phyloP scores from a whole-genome alignment of 1,284 basidiomycete genomes.

The Cerrena zonata region DNA sequence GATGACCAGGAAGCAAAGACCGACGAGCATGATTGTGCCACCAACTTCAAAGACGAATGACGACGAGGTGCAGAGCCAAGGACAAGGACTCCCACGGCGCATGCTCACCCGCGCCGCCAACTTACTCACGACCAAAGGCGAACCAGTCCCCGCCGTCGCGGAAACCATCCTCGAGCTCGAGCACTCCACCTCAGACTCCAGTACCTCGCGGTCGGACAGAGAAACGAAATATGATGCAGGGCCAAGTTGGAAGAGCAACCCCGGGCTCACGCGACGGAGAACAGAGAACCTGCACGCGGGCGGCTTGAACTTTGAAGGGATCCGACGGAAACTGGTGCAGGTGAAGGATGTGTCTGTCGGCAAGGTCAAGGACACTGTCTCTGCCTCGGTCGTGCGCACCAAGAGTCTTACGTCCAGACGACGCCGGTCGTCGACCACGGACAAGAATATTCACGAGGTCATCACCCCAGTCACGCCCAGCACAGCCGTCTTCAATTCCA shows the following conservation, averaged over 20 bases:
- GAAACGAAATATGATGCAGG: slow-evolving; percentile 4
- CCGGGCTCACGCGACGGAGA: slow-evolving; percentile 7
- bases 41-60: neutral
- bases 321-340: slow-evolving; percentile 24
- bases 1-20: neutral
- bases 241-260: neutral
- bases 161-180: slow-evolving; percentile 15
- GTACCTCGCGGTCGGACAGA: neutral
- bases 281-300: slow-evolving; percentile 13
- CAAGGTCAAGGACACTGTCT: slow-evolving; percentile 17
- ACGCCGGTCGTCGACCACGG: neutral
- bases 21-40: neutral
- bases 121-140: slow-evolving; percentile 22
- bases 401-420: neutral
- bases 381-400: slow-evolving; percentile 18
- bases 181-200: slow-evolving; percentile 6
- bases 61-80: neutral
- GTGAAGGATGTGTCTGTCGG: slow-evolving; percentile 20
- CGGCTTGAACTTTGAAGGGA: slow-evolving; percentile 19
- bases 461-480: neutral
- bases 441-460: neutral
- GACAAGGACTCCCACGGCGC: slow-evolving; percentile 6
- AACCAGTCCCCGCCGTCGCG: slow-evolving; percentile 21
- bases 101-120: slow-evolving; percentile 19
- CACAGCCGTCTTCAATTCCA: neutral